Conservation (phyloP, 352 stramenopile species). For the Phytopythium aichiense region DNA sequence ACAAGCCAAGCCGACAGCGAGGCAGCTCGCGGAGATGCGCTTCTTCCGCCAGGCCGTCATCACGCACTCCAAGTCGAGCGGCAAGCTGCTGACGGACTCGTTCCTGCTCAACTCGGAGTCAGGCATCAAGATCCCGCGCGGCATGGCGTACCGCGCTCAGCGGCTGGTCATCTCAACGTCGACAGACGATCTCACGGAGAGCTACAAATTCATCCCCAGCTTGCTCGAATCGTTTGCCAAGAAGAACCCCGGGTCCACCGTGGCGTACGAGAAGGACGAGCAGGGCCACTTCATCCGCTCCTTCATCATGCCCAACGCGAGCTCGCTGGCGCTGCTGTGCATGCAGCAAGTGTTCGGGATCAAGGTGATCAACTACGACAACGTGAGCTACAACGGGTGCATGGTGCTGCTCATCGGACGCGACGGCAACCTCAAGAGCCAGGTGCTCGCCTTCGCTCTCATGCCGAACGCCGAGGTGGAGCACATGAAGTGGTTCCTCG, state of each 20-base stretch:
- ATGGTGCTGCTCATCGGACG: constrained; percentile 56
- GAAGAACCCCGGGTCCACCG: constrained; percentile 65
- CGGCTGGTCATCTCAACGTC: constrained; percentile 63
- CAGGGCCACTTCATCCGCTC: constrained; percentile 63
- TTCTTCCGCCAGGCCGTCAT: constrained; percentile 73
- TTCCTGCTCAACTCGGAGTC: constrained; percentile 65
- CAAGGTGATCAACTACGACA: constrained; percentile 67
- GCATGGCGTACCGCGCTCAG: constrained; percentile 69
- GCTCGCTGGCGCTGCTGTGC: constrained; percentile 31
- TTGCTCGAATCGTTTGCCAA: constrained; percentile 64
- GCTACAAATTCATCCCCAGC: constrained; percentile 81
- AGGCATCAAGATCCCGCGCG: constrained; percentile 62
- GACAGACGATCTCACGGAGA: constrained; percentile 69
- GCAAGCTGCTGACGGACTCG: constrained; percentile 73
- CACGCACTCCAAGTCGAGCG: constrained; percentile 74
- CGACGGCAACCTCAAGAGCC: constrained; percentile 67
- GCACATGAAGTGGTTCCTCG: constrained; percentile 75
- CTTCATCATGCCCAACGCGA: constrained; percentile 67
- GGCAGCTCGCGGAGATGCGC: constrained; percentile 75
- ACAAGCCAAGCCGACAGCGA: constrained; percentile 59
- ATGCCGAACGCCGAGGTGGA: constrained; percentile 61
- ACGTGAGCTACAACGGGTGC: constrained; percentile 64
- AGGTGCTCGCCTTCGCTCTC: constrained; percentile 65
- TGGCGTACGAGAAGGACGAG: constrained; percentile 57
- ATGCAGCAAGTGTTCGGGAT: constrained; percentile 72